Evolutionary conservation across 148 eudicot genomes (phyloP), one percentile per base, ranked within the genome.

Genomic region (Suaeda aralocaspica): DNA sequence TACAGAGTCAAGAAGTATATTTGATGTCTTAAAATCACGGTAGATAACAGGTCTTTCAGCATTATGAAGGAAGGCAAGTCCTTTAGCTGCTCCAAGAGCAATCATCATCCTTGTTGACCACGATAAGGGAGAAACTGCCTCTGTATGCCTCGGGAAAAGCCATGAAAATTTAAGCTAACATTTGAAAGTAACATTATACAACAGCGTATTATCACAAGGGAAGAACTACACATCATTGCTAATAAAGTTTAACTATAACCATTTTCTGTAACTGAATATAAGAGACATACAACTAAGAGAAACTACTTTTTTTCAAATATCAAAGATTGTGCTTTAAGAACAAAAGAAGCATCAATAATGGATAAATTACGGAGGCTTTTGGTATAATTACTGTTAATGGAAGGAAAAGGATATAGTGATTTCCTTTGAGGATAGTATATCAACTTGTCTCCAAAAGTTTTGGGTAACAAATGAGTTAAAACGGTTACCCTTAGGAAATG

Each of bases 71-170:
- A 91, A 91, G 74, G 97, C 97, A 71, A 91, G 92, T 72, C 97
- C 97, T 82, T 89, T 89, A 62, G 97, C 97, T 31, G 97, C 97
- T 71, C 97, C 97, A 74, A 89, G 89, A 68, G 97, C 97, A 81
- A 91, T 91, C 87, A 87, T 81, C 97, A 91, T 89, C 74, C 97
- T 84, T 59, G 86, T 85, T 59, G 95, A 80, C 97, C 97, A 91
- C 30, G 97, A 80, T 74, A 91, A 78, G 10, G 97, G 92, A 78
- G 68, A 87, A 62, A 89, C 80, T 69, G 97, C 87, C 80, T 89
- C 97, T 91, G 88, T 76, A 80, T 76, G 73, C 81, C 83, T 72
- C 88, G 82, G 70, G 74, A 74, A 71, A 84, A 76, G 69, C 66
- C 79, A 79, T 46, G 69, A 76, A 63, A 77, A 76, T 50, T 64